Conservation (phyloP, 2,329 filamentous ascomycete genomes). For the Diaporthe ampelina region DNA sequence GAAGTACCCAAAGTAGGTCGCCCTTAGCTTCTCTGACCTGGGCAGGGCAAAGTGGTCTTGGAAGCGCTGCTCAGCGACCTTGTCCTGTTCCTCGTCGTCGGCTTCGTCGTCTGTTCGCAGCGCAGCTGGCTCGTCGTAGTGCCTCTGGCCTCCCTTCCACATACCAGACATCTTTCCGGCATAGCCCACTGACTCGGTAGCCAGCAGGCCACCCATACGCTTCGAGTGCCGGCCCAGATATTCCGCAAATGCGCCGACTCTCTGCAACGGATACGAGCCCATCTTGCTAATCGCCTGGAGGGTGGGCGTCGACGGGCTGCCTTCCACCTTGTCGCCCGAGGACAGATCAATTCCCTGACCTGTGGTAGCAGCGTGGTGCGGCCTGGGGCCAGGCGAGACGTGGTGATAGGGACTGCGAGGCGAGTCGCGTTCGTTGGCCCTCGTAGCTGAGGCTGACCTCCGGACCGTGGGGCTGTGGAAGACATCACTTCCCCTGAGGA, state of each 20-base stretch:
- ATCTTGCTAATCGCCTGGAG: conserved; percentile 69
- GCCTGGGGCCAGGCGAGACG: conserved; percentile 20
- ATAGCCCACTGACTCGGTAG: conserved; percentile 95
- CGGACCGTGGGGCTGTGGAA: conserved; percentile 84
- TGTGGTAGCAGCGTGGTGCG: conserved; percentile 56
- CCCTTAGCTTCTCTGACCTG: conserved; percentile 83
- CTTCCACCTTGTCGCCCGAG: conserved; percentile 45
- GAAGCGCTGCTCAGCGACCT: conserved; percentile 79
- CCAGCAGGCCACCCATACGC: conserved; percentile 84
- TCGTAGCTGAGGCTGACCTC: conserved; percentile 59
- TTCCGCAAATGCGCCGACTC: conserved; percentile 85
- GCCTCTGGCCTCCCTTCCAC: conserved; percentile 91
- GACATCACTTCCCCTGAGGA: conserved; percentile 87
- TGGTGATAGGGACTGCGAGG: conserved; percentile 32
- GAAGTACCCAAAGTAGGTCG: conserved; percentile 94
- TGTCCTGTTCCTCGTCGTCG: conserved; percentile 67
- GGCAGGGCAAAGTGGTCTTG: conserved; percentile 92
- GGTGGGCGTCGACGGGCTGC: conserved; percentile 56
- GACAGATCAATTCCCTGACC: conserved; percentile 52
- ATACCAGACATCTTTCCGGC: conserved; percentile 97
- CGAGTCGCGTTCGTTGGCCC: conserved; percentile 42
- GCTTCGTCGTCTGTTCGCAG: conserved; percentile 68
- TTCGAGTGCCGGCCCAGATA: conserved; percentile 85
- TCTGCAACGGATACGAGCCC: conserved; percentile 84
- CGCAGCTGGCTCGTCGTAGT: conserved; percentile 79